Conservation (phyloP, 768 basidiomycete genomes). For the Tremella fuciformis region DNA sequence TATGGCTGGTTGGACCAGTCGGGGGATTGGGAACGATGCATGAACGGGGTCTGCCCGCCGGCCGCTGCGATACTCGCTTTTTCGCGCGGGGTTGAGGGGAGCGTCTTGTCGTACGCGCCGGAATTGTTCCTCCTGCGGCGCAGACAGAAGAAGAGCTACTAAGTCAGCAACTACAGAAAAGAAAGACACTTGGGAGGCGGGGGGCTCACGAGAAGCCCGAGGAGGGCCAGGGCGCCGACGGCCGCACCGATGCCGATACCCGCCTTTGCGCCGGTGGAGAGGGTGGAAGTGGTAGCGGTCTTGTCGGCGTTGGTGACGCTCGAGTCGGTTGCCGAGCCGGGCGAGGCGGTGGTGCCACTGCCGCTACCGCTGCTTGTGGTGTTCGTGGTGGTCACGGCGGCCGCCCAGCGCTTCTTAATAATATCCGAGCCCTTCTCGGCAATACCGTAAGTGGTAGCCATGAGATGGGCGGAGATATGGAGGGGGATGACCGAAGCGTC, state of each 20-base stretch:
- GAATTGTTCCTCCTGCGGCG: neutral
- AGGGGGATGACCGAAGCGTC: conserved; percentile 61
- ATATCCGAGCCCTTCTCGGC: conserved; percentile 58
- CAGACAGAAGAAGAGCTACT: neutral
- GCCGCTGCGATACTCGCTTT: too few relatives aligned
- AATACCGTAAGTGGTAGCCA: conserved; percentile 53
- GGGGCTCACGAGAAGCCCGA: conserved; percentile 32
- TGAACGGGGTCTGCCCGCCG: too few relatives aligned
- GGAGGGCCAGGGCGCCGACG: conserved; percentile 29
- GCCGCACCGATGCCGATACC: conserved; percentile 41
- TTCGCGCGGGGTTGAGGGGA: too few relatives aligned
- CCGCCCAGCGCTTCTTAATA: conserved; percentile 53
- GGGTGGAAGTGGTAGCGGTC: neutral
- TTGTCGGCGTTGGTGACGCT: conserved; percentile 19
- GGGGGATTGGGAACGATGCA: too few relatives aligned
- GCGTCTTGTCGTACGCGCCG: neutral
- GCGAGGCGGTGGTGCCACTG: conserved; percentile 18
- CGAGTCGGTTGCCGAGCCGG: conserved; percentile 32
- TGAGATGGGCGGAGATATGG: conserved; percentile 58
- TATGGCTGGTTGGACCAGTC: neutral
- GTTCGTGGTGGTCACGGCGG: conserved; percentile 24
- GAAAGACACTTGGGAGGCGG: too few relatives aligned
- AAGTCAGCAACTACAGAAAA: too few relatives aligned
- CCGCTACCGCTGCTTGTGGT: conserved; percentile 4
- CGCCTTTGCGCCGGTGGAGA: conserved; percentile 32